A percentile compares a stretch with the other conserved stretches of the same genome.
Evolutionary conservation across 73 alveolate genomes (phyloP).

Genomic region (Breviolum minutum): DNA sequence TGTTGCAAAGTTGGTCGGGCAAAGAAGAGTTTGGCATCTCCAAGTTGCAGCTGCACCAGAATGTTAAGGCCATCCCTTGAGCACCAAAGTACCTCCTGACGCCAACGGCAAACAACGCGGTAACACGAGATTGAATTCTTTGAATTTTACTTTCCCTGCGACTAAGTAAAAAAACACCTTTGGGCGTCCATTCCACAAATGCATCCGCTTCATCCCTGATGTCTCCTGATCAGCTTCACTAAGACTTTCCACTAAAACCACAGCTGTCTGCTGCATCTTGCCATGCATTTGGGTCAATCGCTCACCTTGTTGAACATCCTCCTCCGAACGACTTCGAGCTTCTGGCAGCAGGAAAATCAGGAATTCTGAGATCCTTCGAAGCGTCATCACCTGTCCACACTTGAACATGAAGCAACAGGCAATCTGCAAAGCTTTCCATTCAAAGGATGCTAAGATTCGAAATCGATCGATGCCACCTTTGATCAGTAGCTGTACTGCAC

Average conservation of each 20-base stretch:
- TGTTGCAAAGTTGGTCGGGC: constrained; percentile 13
- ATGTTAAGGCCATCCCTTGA: background rate
- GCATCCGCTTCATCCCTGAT: too few relatives aligned
- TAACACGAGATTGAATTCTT: too few relatives aligned
- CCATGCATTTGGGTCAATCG: constrained; percentile 41
- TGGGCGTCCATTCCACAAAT: too few relatives aligned
- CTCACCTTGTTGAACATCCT: constrained; percentile 1
- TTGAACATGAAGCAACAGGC: constrained; percentile 31
- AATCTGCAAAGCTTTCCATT: background rate
- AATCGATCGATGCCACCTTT: constrained; percentile 8
- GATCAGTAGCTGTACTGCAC: constrained; percentile 8
- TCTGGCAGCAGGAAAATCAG: constrained; percentile 6
- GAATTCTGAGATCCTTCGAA: constrained; percentile 3
- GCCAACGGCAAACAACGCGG: too few relatives aligned
- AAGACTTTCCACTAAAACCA: background rate
- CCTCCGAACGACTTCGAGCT: background rate
- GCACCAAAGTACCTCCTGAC: background rate
- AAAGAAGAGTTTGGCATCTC: background rate
- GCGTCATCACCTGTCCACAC: background rate
- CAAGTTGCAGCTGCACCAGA: constrained; percentile 9
- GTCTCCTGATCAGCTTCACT: background rate
- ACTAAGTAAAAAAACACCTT: too few relatives aligned
- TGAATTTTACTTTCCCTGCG: too few relatives aligned
- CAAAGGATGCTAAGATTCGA: background rate
- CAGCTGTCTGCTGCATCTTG: constrained; percentile 10